Evolutionary conservation across 2,329 filamentous ascomycete genomes (phyloP).

Genomic region (Proliferodiscus dingleyae): DNA sequence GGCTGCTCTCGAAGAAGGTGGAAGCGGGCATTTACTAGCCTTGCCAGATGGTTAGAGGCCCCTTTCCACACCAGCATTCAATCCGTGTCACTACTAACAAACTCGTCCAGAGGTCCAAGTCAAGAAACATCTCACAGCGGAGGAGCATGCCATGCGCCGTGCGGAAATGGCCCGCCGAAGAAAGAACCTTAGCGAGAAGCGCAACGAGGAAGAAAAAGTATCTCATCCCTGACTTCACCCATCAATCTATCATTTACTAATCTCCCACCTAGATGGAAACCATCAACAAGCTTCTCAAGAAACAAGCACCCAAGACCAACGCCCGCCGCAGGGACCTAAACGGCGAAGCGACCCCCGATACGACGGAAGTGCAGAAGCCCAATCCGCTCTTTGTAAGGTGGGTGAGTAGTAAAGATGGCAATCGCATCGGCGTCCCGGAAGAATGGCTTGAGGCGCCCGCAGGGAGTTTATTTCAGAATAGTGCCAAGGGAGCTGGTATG

Average conservation of each 20-base stretch:
- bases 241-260: constrained; percentile 11
- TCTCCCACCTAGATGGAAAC: constrained; percentile 68
- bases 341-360: constrained; percentile 44
- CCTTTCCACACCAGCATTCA: background rate
- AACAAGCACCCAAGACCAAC: constrained; percentile 73
- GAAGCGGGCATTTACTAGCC: constrained; percentile 38
- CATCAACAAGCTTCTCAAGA: constrained; percentile 84
- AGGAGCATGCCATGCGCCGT: constrained; percentile 67
- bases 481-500: constrained; percentile 20
- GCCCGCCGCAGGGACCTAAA: constrained; percentile 37
- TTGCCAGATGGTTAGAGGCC: constrained; percentile 37
- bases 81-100: constrained; percentile 20
- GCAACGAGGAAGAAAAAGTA: constrained; percentile 75
- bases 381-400: constrained; percentile 64
- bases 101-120: constrained; percentile 59
- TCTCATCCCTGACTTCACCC: constrained; percentile 9
- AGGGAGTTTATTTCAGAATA: constrained; percentile 51
- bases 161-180: constrained; percentile 69
- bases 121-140: constrained; percentile 67
- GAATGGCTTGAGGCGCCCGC: constrained; percentile 62
- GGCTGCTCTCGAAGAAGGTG: constrained; percentile 50
- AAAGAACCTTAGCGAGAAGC: constrained; percentile 71
- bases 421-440: constrained; percentile 57
- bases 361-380: constrained; percentile 43
- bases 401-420: constrained; percentile 63